Base-by-base conservation (phyloP, 2,329 filamentous ascomycete genomes). In the Aspergillus japonicus region DNA sequence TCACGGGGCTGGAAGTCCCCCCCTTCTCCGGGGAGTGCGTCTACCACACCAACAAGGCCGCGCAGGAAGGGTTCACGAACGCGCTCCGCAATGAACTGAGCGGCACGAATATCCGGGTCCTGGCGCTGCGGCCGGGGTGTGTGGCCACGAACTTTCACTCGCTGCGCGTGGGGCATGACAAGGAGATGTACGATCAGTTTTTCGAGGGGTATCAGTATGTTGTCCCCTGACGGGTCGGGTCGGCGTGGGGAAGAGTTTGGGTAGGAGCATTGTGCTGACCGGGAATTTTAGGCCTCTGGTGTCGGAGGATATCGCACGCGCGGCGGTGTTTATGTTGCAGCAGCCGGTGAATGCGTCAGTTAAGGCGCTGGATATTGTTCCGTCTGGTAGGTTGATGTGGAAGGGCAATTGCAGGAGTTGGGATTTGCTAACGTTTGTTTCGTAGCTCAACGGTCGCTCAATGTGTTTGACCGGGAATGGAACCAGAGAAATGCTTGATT, bases 1-100 rank as follows among this genome's bases (percentile, higher is more conserved):
- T 75, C 0, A 83, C 81, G 0, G 81, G 72, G 0, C 69, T 83
- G 0, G 81, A 82, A 59, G 75, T 76, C 0, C 81, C 81, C 0
- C 81, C 81, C 0, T 83, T 83, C 54, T 70, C 77, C 0, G 80
- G 81, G 12, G 81, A 83, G 62, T 76, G 79, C 0, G 79, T 83
- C 8, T 81, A 82, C 56, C 80, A 82, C 59, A 73, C 80, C 4
- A 77, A 71, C 61, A 82, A 82, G 62, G 79, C 80, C 0, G 73
- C 71, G 3, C 79, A 81, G 54, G 81, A 83, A 57, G 81, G 69
- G 0, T 83, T 84, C 61, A 79, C 78, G 0, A 82, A 84, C 57
- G 74, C 75, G 1, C 71, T 84, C 10, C 70, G 81, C 0, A 81
- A 74, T 19, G 83, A 85, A 66, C 65, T 82, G 8, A 68, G 62